These are phyloP conservation scores for Bipolaris victoriae DNA, from an alignment of 2,329 filamentous ascomycete genomes.

Conservation along the genomic window DNA sequence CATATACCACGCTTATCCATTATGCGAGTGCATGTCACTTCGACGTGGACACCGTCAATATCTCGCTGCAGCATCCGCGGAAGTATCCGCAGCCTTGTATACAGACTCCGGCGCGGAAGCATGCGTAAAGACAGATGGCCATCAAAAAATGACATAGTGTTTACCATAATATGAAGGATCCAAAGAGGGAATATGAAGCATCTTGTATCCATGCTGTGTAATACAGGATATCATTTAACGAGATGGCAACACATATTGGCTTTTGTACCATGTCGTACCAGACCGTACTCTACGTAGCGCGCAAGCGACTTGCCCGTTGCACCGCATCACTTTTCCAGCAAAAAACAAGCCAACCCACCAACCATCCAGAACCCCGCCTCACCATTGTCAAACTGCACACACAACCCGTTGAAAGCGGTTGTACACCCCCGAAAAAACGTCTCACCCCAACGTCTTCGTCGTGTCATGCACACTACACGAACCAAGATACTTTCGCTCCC, in stretches of 20 bases:
- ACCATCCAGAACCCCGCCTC: no score
- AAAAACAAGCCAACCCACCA: no score
- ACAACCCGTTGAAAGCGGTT: no score
- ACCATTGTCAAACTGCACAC: no score
- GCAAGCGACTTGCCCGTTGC: neutral
- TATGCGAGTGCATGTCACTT: slow-evolving; percentile 10
- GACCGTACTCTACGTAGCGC: no score
- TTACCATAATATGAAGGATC: no score
- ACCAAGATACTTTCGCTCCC: no score
- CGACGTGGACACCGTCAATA: neutral
- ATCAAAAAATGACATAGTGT: neutral
- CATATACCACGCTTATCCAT: neutral
- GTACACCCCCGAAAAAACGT: no score
- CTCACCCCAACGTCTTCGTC: no score
- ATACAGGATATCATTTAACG: neutral
- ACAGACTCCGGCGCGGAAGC: neutral
- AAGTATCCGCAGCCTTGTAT: neutral
- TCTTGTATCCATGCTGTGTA: neutral
- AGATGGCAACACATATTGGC: neutral
- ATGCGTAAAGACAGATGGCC: neutral
- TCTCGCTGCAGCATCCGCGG: neutral
- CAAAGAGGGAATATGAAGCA: neutral
- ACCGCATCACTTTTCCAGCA: no score
- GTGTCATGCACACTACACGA: no score
- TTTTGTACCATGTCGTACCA: neutral